Percentiles rank a stretch among this genome's conserved stretches.
Evolutionary conservation across 306 rosid species (phyloP).

Genomic region (Benincasa hispida): DNA sequence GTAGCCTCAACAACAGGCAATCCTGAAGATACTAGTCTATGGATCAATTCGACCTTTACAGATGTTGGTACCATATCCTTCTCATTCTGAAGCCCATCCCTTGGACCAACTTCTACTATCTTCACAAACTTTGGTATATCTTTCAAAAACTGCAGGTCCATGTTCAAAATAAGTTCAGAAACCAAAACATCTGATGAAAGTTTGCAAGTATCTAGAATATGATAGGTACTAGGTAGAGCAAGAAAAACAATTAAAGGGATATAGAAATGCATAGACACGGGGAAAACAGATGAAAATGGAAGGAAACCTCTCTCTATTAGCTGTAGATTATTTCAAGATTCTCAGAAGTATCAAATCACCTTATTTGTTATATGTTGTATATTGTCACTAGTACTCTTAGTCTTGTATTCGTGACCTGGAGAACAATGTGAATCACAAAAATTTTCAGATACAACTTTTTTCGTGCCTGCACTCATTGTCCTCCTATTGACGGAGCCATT

Average conservation of each 20-base stretch:
- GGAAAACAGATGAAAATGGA: neutral
- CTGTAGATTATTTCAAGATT: neutral
- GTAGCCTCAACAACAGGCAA: constrained; percentile 81
- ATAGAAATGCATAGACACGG: neutral
- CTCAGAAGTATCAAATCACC: constrained; percentile 23
- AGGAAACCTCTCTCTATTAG: neutral
- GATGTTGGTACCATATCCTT: constrained; percentile 56
- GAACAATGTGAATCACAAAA: constrained; percentile 32
- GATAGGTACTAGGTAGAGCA: neutral
- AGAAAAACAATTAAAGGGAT: neutral
- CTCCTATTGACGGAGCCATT: constrained; percentile 29
- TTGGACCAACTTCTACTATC: constrained; percentile 96
- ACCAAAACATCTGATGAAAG: neutral
- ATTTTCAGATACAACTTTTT: constrained; percentile 21
- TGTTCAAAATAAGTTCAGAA: neutral
- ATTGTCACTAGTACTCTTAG: constrained; percentile 18
- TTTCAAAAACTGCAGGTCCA: constrained; percentile 38
- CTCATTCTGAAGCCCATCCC: constrained; percentile 94
- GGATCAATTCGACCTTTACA: constrained; percentile 67
- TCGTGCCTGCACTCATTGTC: constrained; percentile 25
- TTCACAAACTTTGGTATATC: constrained; percentile 63
- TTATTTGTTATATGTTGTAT: constrained; percentile 23
- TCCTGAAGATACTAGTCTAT: constrained; percentile 58
- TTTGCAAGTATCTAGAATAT: neutral
- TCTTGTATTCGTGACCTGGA: constrained; percentile 24